Conservation (phyloP, 495 filamentous ascomycete species). For the Daldinia concentrica region DNA sequence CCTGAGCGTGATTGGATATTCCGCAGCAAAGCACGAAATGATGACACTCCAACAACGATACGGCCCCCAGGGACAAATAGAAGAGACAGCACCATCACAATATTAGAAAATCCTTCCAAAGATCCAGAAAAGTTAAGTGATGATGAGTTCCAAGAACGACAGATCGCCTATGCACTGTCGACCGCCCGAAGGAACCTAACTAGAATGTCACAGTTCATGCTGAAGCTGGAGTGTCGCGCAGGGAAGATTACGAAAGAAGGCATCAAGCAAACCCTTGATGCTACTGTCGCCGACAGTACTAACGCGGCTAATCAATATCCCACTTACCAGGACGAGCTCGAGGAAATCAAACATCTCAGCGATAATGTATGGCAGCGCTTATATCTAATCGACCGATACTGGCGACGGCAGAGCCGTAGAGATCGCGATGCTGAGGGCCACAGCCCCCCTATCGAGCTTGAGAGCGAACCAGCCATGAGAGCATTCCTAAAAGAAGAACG, state of each 20-base stretch:
- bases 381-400: conserved; percentile 42
- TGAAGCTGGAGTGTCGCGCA: conserved; percentile 43
- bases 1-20: not conserved
- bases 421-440: conserved; percentile 4
- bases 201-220: conserved; percentile 39
- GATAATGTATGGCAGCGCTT: conserved; percentile 32
- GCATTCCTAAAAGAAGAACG: conserved; percentile 30
- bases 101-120: not conserved
- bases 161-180: conserved; percentile 29
- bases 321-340: conserved; percentile 25
- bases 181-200: conserved; percentile 36
- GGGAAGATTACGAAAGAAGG: conserved; percentile 44
- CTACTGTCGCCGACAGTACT: conserved; percentile 29
- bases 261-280: conserved; percentile 42
- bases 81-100: not conserved
- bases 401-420: conserved; percentile 17
- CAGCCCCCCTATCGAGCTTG: conserved; percentile 21
- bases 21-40: not conserved
- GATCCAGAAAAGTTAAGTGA: conserved; percentile 13
- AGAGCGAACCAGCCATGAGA: conserved; percentile 28
- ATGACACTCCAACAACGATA: not conserved
- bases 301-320: not conserved
- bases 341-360: conserved; percentile 37
- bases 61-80: not conserved
- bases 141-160: conserved; percentile 27